These are phyloP conservation scores for Eucalyptus erythrocorys DNA, from an alignment of 345 rosid genomes.

Conservation along the genomic window DNA sequence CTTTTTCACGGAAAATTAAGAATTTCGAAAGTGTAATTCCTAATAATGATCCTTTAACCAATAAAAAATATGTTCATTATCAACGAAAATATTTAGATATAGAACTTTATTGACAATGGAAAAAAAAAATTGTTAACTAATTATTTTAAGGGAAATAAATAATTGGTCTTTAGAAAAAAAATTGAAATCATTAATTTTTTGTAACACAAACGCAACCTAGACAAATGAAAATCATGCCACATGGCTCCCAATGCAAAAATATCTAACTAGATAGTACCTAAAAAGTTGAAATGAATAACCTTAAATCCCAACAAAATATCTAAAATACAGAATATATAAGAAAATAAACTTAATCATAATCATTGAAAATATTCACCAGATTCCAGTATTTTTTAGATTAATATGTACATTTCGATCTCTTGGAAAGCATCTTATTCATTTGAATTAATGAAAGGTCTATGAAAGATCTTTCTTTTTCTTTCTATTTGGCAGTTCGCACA, in stretches of 20 bases:
- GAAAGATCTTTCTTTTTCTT: not conserved
- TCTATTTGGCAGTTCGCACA: not conserved
- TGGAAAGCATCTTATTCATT: not conserved
- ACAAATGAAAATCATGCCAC: not conserved
- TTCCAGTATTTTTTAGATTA: not conserved
- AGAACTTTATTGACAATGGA: accelerated
- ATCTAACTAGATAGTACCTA: not conserved
- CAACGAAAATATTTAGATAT: accelerated
- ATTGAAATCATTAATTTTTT: too few relatives aligned
- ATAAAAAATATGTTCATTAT: not conserved
- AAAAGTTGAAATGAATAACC: not conserved
- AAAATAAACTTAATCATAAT: not conserved
- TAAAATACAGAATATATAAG: not conserved
- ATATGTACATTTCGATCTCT: not conserved
- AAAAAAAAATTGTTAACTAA: not conserved
- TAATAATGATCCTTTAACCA: not conserved
- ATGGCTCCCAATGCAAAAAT: not conserved
- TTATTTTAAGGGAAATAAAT: accelerated
- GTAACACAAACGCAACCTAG: accelerated
- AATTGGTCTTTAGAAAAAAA: not conserved
- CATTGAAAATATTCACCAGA: not conserved
- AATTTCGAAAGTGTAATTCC: not conserved
- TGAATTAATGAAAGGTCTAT: not conserved
- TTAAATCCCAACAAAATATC: not conserved
- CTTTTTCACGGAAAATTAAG: accelerated